Base-by-base conservation (phyloP, 1,139 yeast species). In the Lodderomyces elongisporus region DNA sequence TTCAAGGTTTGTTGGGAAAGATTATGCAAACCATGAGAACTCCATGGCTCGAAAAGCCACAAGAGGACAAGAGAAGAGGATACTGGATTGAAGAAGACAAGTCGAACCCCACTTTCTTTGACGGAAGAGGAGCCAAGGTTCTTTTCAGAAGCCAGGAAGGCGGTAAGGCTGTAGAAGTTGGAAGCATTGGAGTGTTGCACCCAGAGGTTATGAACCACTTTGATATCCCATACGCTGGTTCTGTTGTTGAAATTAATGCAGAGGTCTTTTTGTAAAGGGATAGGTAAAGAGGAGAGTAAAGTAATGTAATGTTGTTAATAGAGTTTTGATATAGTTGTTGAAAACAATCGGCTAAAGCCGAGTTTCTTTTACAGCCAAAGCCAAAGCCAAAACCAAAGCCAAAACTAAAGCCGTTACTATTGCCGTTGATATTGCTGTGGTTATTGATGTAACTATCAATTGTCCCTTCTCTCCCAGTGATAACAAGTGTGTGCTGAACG, bases 1-100 rank as follows among this genome's bases (percentile, higher is more conserved):
- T 88, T 38, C 98, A 93, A 65, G 99, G 99, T 47, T 70, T 93
- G 46, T 71, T 93, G 42, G 97, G 95, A 48, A 85, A 94, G 53
- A 69, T 93, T 46, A 89, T 93, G 97, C 93, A 87, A 68, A 91
- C 96, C 56, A 75, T 91, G 69, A 83, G 96, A 69, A 79, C 93
- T 17, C 76, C 78, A 27, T 87, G 94, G 93, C 62, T 85, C 43
- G 79, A 74, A 45, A 71, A 77, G 41, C 74, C 79, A 20, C 46
- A 51, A 21, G 56, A 56, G 37, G 68, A 74, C 41, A 63, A 64
- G 38, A 62, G 63, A 30, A 83, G 94, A 63, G 96, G 96, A 37
- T 83, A 78, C 63, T 84, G 91, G 91, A 81, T 83, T 41, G 85
- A 77, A 54, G 80, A 79, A 52, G 88, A 81, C 50, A 67, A 65